Base-by-base conservation (phyloP, 805 yeast genomes). In the Ogataea saltuana region DNA sequence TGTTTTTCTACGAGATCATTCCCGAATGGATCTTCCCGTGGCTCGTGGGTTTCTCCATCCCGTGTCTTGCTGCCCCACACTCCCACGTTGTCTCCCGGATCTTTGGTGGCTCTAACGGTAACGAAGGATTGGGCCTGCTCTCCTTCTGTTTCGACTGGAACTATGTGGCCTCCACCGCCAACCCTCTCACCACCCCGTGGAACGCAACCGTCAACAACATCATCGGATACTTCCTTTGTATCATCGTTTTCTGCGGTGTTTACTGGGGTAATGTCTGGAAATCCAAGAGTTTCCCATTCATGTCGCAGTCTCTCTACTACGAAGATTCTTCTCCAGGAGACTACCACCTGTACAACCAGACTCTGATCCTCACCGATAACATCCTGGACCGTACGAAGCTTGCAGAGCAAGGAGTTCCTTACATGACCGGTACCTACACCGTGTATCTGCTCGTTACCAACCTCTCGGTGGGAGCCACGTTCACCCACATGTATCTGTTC, bases 121-220 rank as follows among this genome's bases (percentile, higher is more conserved):
- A 63, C 48, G 66, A 63, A 42, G 67, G 64, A 27, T 51, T 60
- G 31, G 65, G 65, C 2, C 42, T 55, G 25, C 35, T 53, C 16
- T 55, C 64, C 11, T 42, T 61, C 53, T 61, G 65, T 49, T 54
- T 63, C 38, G 67, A 63, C 46, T 63, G 66, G 66, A 57, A 63
- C 46, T 59, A 62, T 46, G 47, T 60, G 35, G 58, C 63, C 32
- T 43, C 58, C 36, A 55, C 60, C 21, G 56, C 52, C 15, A 49
- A 52, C 37, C 64, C 67, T 26, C 49, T 63, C 55, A 52, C 62
- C 34, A 49, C 48, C 15, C 67, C 67, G 26, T 40, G 60, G 33
- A 45, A 41, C 19, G 61, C 65, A 22, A 60, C 62, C 30, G 23
- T 50, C 39, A 61, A 58, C 57, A 59, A 58, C 47, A 36, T 62